Conservation (phyloP, 2,329 filamentous ascomycete genomes). For the Ambrosiella xylebori region DNA sequence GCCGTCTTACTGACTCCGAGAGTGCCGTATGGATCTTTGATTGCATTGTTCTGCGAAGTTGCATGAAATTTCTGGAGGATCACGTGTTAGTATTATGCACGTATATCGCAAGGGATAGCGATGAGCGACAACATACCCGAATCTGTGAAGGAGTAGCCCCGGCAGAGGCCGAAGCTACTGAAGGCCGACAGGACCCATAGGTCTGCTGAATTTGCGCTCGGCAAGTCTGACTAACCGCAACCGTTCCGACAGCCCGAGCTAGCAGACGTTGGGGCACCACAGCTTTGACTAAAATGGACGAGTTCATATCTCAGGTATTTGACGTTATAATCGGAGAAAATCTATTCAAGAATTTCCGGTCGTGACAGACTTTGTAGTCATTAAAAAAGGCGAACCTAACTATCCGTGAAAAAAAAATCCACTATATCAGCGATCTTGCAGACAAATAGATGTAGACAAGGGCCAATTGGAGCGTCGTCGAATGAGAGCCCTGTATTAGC, state of each 20-base stretch:
- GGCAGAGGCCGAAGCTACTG: constrained; percentile 1
- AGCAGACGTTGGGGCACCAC: constrained; percentile 29
- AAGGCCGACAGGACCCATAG: constrained; percentile 13
- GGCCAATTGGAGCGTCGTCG: background rate
- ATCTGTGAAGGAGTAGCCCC: background rate
- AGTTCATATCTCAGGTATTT: constrained; percentile 25
- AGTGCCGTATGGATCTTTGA: constrained; percentile 70
- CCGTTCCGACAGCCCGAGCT: constrained; percentile 25
- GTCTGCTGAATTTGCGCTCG: constrained; percentile 20
- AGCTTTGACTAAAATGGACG: constrained; percentile 29
- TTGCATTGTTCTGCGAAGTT: constrained; percentile 31
- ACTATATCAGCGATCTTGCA: background rate
- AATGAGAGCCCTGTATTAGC: background rate
- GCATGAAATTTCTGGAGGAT: constrained; percentile 39
- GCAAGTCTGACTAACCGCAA: constrained; percentile 21
- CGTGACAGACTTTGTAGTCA: background rate
- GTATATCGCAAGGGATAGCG: background rate
- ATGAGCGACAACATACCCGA: background rate
- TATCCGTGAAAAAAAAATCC: background rate
- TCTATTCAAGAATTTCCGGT: background rate
- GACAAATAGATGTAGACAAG: background rate
- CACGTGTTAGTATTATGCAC: background rate
- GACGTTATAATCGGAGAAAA: background rate
- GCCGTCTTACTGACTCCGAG: constrained; percentile 72
- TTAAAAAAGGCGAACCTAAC: background rate